A percentile compares a stretch with the other conserved stretches of the same genome.
Evolutionary conservation across 2,329 filamentous ascomycete genomes (phyloP).

Genomic region (Didymella glomerata): DNA sequence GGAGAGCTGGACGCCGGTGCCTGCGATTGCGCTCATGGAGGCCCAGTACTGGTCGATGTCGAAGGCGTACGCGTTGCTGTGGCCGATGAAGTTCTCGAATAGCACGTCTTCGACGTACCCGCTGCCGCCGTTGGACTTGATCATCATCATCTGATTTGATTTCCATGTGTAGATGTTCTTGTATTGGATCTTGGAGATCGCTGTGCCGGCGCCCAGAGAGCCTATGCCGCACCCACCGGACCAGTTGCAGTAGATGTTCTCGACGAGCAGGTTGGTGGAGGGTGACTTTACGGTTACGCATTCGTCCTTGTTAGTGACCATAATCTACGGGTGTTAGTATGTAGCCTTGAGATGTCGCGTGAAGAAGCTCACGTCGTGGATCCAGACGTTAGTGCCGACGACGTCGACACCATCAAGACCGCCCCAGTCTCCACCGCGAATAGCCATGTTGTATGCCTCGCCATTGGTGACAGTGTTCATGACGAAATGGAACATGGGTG

Average conservation of each 20-base stretch:
- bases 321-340: conserved; percentile 46
- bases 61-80: conserved; percentile 66
- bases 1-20: conserved; percentile 61
- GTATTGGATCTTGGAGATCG: conserved; percentile 64
- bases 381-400: conserved; percentile 63
- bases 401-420: conserved; percentile 67
- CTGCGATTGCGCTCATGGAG: conserved; percentile 52
- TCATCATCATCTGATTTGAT: conserved; percentile 71
- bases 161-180: conserved; percentile 66
- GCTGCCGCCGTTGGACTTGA: conserved; percentile 67
- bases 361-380: conserved; percentile 58
- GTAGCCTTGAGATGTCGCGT: neutral
- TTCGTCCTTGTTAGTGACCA: conserved; percentile 70
- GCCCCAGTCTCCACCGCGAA: conserved; percentile 61
- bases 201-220: conserved; percentile 59
- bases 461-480: conserved; percentile 62
- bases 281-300: conserved; percentile 64
- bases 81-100: conserved; percentile 68
- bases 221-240: conserved; percentile 68
- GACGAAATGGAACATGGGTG: conserved; percentile 61
- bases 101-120: conserved; percentile 61
- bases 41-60: conserved; percentile 65
- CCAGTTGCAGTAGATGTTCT: conserved; percentile 70
- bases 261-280: conserved; percentile 64
- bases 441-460: conserved; percentile 65